Evolutionary conservation across 2,329 filamentous ascomycete species (phyloP), one percentile per base, ranked within the genome.

Genomic region (Colletotrichum noveboracense): DNA sequence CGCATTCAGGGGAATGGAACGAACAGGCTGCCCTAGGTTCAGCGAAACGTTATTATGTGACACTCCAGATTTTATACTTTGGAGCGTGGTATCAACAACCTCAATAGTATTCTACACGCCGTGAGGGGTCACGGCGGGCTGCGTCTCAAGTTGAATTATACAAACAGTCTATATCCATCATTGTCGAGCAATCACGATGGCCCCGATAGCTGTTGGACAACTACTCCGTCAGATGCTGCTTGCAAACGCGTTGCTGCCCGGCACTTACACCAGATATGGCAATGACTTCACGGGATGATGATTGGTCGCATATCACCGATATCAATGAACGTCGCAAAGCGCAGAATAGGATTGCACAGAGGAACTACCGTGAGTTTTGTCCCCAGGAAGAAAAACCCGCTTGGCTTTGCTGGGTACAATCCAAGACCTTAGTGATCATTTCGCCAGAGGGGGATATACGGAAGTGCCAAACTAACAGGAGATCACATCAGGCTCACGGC

Each of bases 281-380:
- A 14, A 69, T 69, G 66, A 21, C 55, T 69, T 61, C 66, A 12
- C 34, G 56, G 7, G 69, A 71, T 13, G 82, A 84, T 56, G 83
- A 84, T 66, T 84, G 82, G 82, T 83, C 80, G 2, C 82, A 82
- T 3, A 78, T 81, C 9, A 81, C 78, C 4, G 80, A 78, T 68
- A 78, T 79, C 3, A 75, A 73, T 6, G 74, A 80, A 70, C 77
- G 68, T 26, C 64, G 70, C 7, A 76, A 65, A 16, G 61, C 68
- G 3, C 73, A 72, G 56, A 76, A 76, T 6, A 56, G 73, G 5
- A 60, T 72, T 5, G 66, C 66, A 10, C 73, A 76, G 48, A 52
- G 73, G 28, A 70, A 70, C 10, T 76, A 56, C 28, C 69, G 73
- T 68, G 26, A 70, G 71, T 70, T 21, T 14, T 0, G n/a, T 7